Conservation (phyloP, 2,329 filamentous ascomycete genomes). For the Parastagonospora avenae region DNA sequence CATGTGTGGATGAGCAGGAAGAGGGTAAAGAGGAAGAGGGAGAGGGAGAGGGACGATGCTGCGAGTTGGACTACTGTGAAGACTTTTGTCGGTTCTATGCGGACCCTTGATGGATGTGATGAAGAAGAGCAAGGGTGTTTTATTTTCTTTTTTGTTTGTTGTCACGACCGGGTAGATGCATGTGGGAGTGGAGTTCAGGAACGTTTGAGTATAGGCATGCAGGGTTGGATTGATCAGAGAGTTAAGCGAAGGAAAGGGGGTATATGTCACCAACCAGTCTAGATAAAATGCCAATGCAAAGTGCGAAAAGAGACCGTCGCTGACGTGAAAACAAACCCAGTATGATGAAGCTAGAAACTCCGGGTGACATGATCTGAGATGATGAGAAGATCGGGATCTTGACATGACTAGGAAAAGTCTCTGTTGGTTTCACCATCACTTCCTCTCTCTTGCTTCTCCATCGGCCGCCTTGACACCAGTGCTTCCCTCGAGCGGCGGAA, state of each 20-base stretch:
- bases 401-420: too few relatives aligned
- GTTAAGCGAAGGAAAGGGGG: slow-evolving; percentile 20
- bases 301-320: background rate
- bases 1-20: too few relatives aligned
- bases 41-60: too few relatives aligned
- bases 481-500: slow-evolving; percentile 38
- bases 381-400: too few relatives aligned
- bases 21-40: too few relatives aligned
- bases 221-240: background rate
- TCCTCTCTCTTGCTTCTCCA: slow-evolving; percentile 25
- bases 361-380: too few relatives aligned
- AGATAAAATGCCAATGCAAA: slow-evolving; percentile 11
- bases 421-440: background rate
- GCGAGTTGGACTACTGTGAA: too few relatives aligned
- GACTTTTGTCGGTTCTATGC: too few relatives aligned
- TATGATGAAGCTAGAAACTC: too few relatives aligned
- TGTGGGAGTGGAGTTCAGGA: background rate
- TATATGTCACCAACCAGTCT: slow-evolving; percentile 25
- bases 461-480: slow-evolving; percentile 25
- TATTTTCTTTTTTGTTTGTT: background rate
- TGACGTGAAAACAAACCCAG: background rate
- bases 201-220: background rate
- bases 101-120: background rate
- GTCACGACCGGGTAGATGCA: too few relatives aligned
- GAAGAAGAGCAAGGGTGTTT: background rate